Base-by-base conservation (phyloP, 495 filamentous ascomycete genomes). In the Trichoderma reesei region DNA sequence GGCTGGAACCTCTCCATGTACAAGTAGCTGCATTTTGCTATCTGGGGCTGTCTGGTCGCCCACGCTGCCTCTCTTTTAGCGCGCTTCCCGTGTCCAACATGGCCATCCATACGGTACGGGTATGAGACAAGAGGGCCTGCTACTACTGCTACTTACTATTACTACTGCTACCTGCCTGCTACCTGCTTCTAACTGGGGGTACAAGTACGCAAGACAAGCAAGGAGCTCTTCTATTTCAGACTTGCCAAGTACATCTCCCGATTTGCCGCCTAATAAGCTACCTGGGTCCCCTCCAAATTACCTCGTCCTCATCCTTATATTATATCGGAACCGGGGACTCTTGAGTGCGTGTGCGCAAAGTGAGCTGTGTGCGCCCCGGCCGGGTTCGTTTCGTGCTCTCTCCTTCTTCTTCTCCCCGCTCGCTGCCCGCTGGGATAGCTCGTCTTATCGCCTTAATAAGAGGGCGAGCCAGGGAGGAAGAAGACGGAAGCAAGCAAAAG, bases 71-170 rank as follows among this genome's bases (percentile, higher is more conserved):
- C 26, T 56, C 51, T 34, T 10, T 56, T 56, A 56, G 51, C 51
- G 51, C 51, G 51, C 51, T 56, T 56, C 51, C 51, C 51, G 51
- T 56, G 51, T 56, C 51, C 51, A 56, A 56, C 51, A 56, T 56
- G 51, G 51, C n/a, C 51, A 56, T 56, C 51, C 51, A 56, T 56
- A 56, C 51, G n/a, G n/a, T n/a, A n/a, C n/a, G n/a, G 51, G 20
- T 56, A 48, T 48, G n/a, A 56, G 51, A 56, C 26, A n/a, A n/a
- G n/a, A n/a, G n/a, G n/a, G n/a, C n/a, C n/a, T n/a, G n/a, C n/a
- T n/a, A n/a, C n/a, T n/a, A n/a, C n/a, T n/a, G n/a, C n/a, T n/a
- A n/a, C n/a, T n/a, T n/a, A n/a, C n/a, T n/a, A n/a, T n/a, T n/a
- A n/a, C n/a, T n/a, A n/a, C n/a, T n/a, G n/a, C n/a, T n/a, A n/a